Conservation (phyloP, 2,329 filamentous ascomycete genomes). For the Eutypa lata region DNA sequence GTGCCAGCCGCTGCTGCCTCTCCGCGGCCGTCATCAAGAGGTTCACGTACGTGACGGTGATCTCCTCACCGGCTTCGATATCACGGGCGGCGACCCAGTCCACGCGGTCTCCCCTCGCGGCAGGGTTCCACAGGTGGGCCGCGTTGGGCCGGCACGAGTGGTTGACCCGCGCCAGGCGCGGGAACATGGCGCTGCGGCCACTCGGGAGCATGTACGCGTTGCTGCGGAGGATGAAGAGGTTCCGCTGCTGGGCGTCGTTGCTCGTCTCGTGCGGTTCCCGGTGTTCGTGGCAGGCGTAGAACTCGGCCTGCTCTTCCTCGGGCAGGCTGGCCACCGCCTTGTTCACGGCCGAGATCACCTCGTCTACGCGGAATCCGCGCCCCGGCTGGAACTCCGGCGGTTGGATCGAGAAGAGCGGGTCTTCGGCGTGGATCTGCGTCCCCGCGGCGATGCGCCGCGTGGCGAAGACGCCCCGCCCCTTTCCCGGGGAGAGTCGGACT, state of each 20-base stretch:
- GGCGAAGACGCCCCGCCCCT: constrained; percentile 39
- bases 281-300: constrained; percentile 24
- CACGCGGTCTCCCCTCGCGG: constrained; percentile 22
- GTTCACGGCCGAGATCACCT: constrained; percentile 30
- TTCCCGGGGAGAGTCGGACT: constrained; percentile 29
- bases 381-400: constrained; percentile 24
- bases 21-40: constrained; percentile 26
- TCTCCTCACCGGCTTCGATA: constrained; percentile 32
- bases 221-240: constrained; percentile 32
- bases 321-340: constrained; percentile 7
- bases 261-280: constrained; percentile 15
- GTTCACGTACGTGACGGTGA: constrained; percentile 35
- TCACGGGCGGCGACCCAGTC: constrained; percentile 31
- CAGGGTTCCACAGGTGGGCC: constrained; percentile 29
- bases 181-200: constrained; percentile 29
- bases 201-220: constrained; percentile 33
- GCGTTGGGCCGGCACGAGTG: constrained; percentile 36
- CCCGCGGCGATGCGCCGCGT: constrained; percentile 28
- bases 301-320: constrained; percentile 24
- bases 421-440: constrained; percentile 35
- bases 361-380: constrained; percentile 26
- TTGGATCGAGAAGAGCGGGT: constrained; percentile 28
- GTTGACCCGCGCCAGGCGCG: constrained; percentile 32
- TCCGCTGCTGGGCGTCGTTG: constrained; percentile 6
- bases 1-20: constrained; percentile 28